Evolutionary conservation across 176 grass and related monocot genomes (phyloP).

Genomic region (Aegilops sharonensis): DNA sequence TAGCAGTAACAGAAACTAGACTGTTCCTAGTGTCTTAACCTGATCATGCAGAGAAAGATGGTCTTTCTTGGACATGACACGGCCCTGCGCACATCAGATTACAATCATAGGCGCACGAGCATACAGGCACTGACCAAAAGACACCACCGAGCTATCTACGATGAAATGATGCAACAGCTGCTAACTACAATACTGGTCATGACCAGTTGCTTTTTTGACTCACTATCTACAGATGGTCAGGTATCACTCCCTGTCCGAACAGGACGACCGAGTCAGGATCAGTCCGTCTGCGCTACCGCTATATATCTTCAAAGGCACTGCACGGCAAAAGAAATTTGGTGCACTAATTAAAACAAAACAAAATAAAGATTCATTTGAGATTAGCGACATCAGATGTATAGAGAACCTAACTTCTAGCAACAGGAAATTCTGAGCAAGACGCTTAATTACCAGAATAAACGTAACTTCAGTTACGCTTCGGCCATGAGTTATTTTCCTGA

Average conservation of each 20-base stretch:
- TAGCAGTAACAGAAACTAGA: background rate
- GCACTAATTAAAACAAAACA: background rate
- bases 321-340: background rate
- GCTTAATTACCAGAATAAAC: background rate
- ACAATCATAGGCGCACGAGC: background rate
- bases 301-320: background rate
- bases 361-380: background rate
- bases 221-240: background rate
- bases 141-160: background rate
- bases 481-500: background rate
- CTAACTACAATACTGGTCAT: background rate
- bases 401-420: background rate
- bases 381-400: background rate
- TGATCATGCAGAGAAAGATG: background rate
- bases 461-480: constrained; percentile 7
- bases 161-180: background rate
- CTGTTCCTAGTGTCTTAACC: background rate
- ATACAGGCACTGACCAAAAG: no score
- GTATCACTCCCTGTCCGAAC: background rate
- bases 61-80: background rate
- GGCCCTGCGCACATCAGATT: background rate
- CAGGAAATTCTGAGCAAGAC: background rate
- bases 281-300: background rate
- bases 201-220: background rate
- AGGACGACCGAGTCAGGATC: background rate